Percentiles rank a stretch among this genome's conserved stretches.
These are phyloP conservation scores for Grifola frondosa DNA, from an alignment of 1,284 basidiomycete genomes.

Conservation along the genomic window DNA sequence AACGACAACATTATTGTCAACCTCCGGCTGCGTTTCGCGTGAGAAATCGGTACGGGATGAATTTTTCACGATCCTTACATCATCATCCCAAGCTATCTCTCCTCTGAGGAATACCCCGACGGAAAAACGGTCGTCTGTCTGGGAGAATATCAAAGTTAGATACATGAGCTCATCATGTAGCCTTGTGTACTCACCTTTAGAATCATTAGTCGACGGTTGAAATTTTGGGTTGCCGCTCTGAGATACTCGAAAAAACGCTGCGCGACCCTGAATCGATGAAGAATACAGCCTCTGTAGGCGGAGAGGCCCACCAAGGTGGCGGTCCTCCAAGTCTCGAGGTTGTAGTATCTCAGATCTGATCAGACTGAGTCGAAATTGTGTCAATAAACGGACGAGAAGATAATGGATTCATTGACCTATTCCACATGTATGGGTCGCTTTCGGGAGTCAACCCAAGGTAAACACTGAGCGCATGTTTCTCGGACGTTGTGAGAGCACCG, in stretches of 20 bases:
- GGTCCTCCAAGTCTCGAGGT: slow-evolving; percentile 47
- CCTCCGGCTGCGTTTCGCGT: slow-evolving; percentile 36
- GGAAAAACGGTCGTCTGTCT: slow-evolving; percentile 62
- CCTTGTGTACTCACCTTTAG: slow-evolving; percentile 44
- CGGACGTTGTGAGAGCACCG: slow-evolving; percentile 47
- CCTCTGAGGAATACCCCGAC: slow-evolving; percentile 63
- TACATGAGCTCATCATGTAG: background rate
- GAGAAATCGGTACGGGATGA: too few species aligned
- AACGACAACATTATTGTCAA: slow-evolving; percentile 58
- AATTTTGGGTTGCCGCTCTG: slow-evolving; percentile 51
- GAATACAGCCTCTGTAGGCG: slow-evolving; percentile 61
- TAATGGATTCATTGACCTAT: slow-evolving; percentile 27
- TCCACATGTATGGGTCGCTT: slow-evolving; percentile 54
- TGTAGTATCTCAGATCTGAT: slow-evolving; percentile 57
- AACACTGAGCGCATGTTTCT: slow-evolving; percentile 52
- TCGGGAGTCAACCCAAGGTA: slow-evolving; percentile 32
- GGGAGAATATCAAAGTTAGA: background rate
- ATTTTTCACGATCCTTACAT: too few species aligned
- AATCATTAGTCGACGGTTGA: slow-evolving; percentile 55
- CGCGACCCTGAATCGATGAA: slow-evolving; percentile 48
- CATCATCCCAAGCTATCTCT: slow-evolving; percentile 60
- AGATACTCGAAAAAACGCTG: slow-evolving; percentile 64
- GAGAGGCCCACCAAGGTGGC: slow-evolving; percentile 49
- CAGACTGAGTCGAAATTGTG: slow-evolving; percentile 35
- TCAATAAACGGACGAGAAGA: background rate